Evolutionary conservation across 2,329 filamentous ascomycete genomes (phyloP).

Genomic region (Fulvia fulva): DNA sequence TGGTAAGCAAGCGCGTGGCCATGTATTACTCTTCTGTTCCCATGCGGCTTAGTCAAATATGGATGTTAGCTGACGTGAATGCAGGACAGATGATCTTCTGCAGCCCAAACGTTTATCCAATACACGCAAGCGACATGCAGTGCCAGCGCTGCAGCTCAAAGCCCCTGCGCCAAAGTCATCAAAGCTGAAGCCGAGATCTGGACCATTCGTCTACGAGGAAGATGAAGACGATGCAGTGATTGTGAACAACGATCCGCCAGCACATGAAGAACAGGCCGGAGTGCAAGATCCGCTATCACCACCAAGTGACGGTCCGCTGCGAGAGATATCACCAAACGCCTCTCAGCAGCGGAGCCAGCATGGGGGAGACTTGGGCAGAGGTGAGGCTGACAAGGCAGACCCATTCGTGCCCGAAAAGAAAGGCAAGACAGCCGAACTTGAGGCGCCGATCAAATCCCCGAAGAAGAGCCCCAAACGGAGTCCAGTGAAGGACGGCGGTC

Average conservation of each 20-base stretch:
- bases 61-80: conserved; percentile 10
- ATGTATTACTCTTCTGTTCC: not conserved
- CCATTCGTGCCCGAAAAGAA: no score
- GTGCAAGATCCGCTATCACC: conserved; percentile 2
- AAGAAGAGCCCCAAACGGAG: conserved; percentile 7
- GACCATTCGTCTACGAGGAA: conserved; percentile 30
- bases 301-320: conserved; percentile 19
- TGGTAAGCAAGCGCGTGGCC: conserved; percentile 11
- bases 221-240: conserved; percentile 20
- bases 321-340: conserved; percentile 30
- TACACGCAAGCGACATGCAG: conserved; percentile 28
- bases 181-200: conserved; percentile 6
- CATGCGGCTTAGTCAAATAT: not conserved
- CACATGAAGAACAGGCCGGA: not conserved
- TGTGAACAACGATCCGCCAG: conserved; percentile 1
- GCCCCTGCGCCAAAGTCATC: conserved; percentile 2
- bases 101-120: conserved; percentile 30
- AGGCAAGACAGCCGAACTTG: not conserved
- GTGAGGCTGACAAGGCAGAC: not conserved
- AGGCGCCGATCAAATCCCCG: conserved; percentile 1
- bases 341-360: conserved; percentile 7
- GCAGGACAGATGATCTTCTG: conserved; percentile 14
- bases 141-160: conserved; percentile 29
- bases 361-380: not conserved
- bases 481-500: conserved; percentile 8